phyloP scores from a whole-genome alignment of 768 basidiomycete species.

The Porphyrellus cyaneotinctus region DNA sequence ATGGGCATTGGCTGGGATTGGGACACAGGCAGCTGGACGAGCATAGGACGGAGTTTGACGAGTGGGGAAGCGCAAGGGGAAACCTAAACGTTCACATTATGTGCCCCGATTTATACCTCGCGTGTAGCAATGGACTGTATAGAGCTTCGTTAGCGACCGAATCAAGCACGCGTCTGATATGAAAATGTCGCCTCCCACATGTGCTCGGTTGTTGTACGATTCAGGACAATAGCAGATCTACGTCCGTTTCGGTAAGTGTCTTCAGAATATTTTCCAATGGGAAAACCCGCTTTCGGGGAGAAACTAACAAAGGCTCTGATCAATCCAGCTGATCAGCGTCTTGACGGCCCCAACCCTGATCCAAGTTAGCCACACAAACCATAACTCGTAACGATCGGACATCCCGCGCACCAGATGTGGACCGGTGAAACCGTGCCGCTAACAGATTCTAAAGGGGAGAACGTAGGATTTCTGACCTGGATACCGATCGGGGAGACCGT shows the following conservation, averaged over 20 bases:
- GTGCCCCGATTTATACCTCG: slow-evolving; percentile 31
- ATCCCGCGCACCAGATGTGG: slow-evolving; percentile 14
- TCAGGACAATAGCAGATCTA: slow-evolving; percentile 25
- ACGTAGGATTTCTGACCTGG: slow-evolving; percentile 13
- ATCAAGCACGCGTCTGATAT: slow-evolving; percentile 33
- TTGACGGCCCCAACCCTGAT: slow-evolving; percentile 18
- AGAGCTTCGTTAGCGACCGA: slow-evolving; percentile 29
- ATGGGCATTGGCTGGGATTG: slow-evolving; percentile 39
- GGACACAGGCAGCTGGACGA: slow-evolving; percentile 14
- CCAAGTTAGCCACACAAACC: slow-evolving; percentile 7
- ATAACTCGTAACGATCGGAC: slow-evolving; percentile 10
- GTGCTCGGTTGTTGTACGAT: slow-evolving; percentile 28
- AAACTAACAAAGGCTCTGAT: slow-evolving; percentile 14
- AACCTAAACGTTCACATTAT: slow-evolving; percentile 18
- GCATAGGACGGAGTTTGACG: slow-evolving; percentile 10
- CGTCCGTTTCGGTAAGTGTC: slow-evolving; percentile 22
- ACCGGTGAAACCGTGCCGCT: slow-evolving; percentile 12
- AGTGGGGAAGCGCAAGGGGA: slow-evolving; percentile 12
- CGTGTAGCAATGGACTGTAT: slow-evolving; percentile 26
- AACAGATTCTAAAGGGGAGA: slow-evolving; percentile 6
- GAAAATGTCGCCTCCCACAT: slow-evolving; percentile 32
- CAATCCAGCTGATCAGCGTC: slow-evolving; percentile 15
- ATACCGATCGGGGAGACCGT: slow-evolving; percentile 19
- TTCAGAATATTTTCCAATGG: slow-evolving; percentile 16
- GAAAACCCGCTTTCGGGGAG: slow-evolving; percentile 17